phyloP scores from a whole-genome alignment of 2,329 filamentous ascomycete genomes.

The Aureobasidium subglaciale region DNA sequence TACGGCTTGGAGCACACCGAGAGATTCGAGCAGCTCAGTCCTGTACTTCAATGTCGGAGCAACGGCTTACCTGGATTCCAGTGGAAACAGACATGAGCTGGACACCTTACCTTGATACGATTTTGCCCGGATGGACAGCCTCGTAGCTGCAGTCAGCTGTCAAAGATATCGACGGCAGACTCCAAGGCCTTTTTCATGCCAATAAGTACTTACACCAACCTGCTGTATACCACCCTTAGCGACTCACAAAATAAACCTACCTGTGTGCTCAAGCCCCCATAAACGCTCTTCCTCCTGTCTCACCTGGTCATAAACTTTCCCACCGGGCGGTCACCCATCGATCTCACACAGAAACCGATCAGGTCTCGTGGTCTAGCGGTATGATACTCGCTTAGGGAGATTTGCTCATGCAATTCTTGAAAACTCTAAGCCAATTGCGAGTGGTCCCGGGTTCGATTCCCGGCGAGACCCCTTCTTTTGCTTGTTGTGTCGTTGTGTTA shows the following conservation, averaged over 20 bases:
- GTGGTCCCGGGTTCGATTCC: slow-evolving; percentile 15
- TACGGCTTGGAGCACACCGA: too few relatives aligned
- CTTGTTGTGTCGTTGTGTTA: background rate
- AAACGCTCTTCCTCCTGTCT: too few relatives aligned
- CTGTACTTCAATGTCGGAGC: too few relatives aligned
- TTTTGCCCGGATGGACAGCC: too few relatives aligned
- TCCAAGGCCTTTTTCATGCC: background rate
- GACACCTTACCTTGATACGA: too few relatives aligned
- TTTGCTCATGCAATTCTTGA: background rate
- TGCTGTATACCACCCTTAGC: background rate
- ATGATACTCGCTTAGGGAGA: slow-evolving; percentile 15
- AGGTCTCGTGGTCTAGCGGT: slow-evolving; percentile 14
- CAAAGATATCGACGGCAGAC: background rate
- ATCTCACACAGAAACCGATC: background rate
- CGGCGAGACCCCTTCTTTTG: slow-evolving; percentile 13
- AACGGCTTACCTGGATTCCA: too few relatives aligned
- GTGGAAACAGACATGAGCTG: too few relatives aligned
- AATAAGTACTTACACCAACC: background rate
- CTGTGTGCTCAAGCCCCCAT: too few relatives aligned
- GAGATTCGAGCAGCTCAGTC: too few relatives aligned
- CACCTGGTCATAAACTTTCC: too few relatives aligned
- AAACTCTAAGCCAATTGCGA: slow-evolving; percentile 11
- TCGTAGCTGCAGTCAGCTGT: too few relatives aligned
- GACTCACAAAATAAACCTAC: too few relatives aligned
- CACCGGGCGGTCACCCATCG: background rate